Evolutionary conservation across 1,139 yeast species (phyloP).

Genomic region (Sugiyamaella castrensis): DNA sequence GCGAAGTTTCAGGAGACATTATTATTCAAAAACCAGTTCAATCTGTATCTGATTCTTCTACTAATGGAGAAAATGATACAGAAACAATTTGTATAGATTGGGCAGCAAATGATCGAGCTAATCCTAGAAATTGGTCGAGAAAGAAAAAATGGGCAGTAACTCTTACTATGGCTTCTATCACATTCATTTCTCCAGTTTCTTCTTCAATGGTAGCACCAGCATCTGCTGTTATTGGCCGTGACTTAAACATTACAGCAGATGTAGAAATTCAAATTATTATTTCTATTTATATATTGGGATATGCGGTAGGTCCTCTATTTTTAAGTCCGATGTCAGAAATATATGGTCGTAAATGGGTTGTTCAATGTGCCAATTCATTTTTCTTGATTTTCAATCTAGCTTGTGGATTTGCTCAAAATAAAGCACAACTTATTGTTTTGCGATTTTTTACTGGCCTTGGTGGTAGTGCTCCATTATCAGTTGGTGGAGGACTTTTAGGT

Average conservation of each 20-base stretch:
- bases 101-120: constrained; percentile 45
- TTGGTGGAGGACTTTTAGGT: constrained; percentile 64
- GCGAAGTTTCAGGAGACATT: too few relatives aligned
- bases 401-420: constrained; percentile 52
- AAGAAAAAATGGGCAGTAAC: constrained; percentile 45
- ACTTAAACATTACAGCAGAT: constrained; percentile 41
- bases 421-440: constrained; percentile 49
- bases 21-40: too few relatives aligned
- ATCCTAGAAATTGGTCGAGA: constrained; percentile 57
- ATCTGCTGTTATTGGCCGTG: constrained; percentile 43
- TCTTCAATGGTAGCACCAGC: constrained; percentile 62
- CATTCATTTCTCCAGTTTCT: constrained; percentile 56
- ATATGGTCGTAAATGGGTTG: constrained; percentile 53
- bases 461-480: constrained; percentile 55
- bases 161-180: constrained; percentile 49
- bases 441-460: constrained; percentile 59
- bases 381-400: constrained; percentile 53
- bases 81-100: constrained; percentile 7
- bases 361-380: constrained; percentile 49
- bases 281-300: constrained; percentile 56
- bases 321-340: constrained; percentile 61
- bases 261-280: constrained; percentile 49
- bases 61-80: background rate
- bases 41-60: too few relatives aligned
- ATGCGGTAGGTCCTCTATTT: constrained; percentile 60